Base-by-base conservation (phyloP, 495 filamentous ascomycete species). In the Aspergillus haitiensis region DNA sequence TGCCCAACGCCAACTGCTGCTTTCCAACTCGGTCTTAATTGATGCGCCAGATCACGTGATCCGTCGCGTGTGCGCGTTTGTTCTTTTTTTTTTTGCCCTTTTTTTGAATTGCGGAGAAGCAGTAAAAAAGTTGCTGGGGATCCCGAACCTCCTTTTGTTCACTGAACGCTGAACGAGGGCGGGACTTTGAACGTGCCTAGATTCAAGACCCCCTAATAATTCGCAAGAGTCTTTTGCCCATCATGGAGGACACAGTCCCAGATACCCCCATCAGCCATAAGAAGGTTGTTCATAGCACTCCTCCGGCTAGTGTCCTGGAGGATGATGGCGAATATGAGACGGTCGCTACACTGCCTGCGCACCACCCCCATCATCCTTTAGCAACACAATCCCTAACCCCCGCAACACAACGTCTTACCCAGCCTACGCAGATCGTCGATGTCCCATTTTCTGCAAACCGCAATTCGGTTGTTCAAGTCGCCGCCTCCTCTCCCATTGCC, bases 371-470 rank as follows among this genome's bases (percentile, higher is more conserved):
- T 37, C 59, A 54, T 35, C 32, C 54, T 39, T 45, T 37, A n/a
- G 61, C 64, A 65, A 65, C 72, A 52, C 69, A 70, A 63, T 63
- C 70, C 31, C 49, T 70, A 52, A 72, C 72, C 7, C 75, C 74
- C 5, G 59, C 63, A 40, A 65, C 75, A 35, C 79, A 81, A 58
- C 74, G 71, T 68, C 75, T 68, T 59, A 89, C 86, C 1, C 88
- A 93, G 64, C 86, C 90, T 0, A 93, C 91, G 0, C 91, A 94
- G 60, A 77, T 90, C 11, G 66, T 88, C 40, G 70, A 76, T n/a
- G 59, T 63, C 37, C 64, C 71, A 5, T 68, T 71, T 37, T 65
- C 70, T 37, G 61, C 59, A 0, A 63, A 64, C 7, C 52, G 66
- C 47, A 68, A 65, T 47, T 81, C 88, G 5, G 73, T 86, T 10